phyloP scores from a whole-genome alignment of 306 rosid species.

The Acmispon strigosus region DNA sequence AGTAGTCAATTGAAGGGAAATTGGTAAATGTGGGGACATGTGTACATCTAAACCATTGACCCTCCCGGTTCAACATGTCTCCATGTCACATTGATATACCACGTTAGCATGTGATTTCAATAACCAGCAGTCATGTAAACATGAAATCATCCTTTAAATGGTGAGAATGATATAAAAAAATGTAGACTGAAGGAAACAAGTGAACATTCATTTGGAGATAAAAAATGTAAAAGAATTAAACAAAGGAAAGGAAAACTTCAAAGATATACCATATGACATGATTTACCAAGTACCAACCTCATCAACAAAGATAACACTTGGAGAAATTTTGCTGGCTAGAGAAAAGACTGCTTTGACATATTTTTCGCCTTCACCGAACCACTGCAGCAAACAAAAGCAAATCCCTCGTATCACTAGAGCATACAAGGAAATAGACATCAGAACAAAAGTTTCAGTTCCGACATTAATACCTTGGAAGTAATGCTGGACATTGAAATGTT shows the following conservation, averaged over 20 bases:
- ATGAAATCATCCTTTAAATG: background rate
- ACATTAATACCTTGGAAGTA: slow-evolving; percentile 70
- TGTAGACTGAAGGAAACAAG: background rate
- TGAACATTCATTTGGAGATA: background rate
- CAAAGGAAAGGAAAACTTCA: background rate
- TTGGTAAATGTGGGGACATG: background rate
- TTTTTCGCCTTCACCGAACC: slow-evolving; percentile 99
- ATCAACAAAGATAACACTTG: slow-evolving; percentile 92
- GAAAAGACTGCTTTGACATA: slow-evolving; percentile 95
- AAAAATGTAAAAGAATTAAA: background rate
- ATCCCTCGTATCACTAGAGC: background rate
- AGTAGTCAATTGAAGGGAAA: background rate
- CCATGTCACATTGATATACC: background rate
- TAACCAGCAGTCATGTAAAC: background rate
- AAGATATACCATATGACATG: background rate
- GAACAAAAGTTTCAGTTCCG: background rate
- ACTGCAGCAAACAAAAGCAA: slow-evolving; percentile 39
- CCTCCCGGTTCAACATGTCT: background rate
- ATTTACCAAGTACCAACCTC: slow-evolving; percentile 69
- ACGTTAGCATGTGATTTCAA: background rate
- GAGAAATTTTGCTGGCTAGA: slow-evolving; percentile 92
- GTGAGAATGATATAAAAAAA: background rate
- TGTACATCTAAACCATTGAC: background rate
- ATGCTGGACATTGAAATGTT: slow-evolving; percentile 96
- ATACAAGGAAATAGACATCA: background rate